Evolutionary conservation across 139 green algal species (phyloP), one percentile per base, ranked within the genome.

Genomic region (Closterium sp.): DNA sequence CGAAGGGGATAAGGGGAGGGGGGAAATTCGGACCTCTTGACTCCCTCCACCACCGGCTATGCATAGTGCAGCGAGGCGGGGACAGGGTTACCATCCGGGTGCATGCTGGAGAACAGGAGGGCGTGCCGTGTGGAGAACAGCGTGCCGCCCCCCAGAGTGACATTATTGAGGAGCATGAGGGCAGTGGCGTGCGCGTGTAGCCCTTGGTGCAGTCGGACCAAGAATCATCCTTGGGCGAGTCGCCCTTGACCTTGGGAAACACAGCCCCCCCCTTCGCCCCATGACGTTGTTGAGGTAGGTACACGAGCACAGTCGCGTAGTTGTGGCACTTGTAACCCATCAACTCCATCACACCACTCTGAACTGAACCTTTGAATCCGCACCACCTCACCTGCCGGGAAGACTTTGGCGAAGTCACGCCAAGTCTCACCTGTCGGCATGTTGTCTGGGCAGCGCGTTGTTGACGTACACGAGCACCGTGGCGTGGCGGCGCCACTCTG

Each of bases 391-490:
- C 43, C 43, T 25, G 43, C 6, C 36, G 36, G 36, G n/a, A n/a
- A n/a, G n/a, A 34, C 28, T n/a, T n/a, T n/a, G n/a, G n/a, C n/a
- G n/a, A n/a, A n/a, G n/a, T n/a, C n/a, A n/a, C n/a, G n/a, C n/a
- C n/a, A n/a, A n/a, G n/a, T n/a, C n/a, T n/a, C n/a, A n/a, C n/a
- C n/a, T n/a, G n/a, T n/a, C n/a, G n/a, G n/a, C n/a, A n/a, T n/a
- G n/a, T n/a, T n/a, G n/a, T 43, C 88, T 91, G 31, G 93, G 64
- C 31, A 92, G 84, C 21, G 92, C 84, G 34, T 95, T 85, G 31
- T 30, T 92, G 30, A 98, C 93, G 95, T 98, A 98, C 94, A 97
- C 97, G 28, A 98, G 96, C 28, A 98, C 89, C 4, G 96, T 98
- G 35, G 96, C 94, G 21, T 97, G 94, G 6, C 97, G 94, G 90